Evolutionary conservation across 805 yeast species (phyloP), one percentile per base, ranked within the genome.

Genomic region (Cyberlindnera japonica): DNA sequence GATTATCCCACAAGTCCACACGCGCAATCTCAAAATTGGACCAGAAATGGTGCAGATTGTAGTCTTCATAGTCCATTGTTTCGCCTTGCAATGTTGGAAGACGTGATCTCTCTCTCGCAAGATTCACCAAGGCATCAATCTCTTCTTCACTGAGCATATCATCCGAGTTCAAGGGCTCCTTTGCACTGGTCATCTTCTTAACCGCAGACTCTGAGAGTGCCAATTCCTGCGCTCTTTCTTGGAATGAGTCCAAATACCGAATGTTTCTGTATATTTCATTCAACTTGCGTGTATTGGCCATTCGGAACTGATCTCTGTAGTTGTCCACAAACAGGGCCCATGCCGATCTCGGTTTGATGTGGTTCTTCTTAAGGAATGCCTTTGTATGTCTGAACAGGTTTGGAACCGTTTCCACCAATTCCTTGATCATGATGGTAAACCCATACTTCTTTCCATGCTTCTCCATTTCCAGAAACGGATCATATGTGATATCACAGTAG

Each of bases 21-120:
- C 85, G 67, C 4, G 96, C 96, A 51, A 91, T 89, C 61, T 90
- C 97, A 54, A 89, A 89, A 64, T 88, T 89, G 23, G 93, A 78
- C 96, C 96, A 88, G 62, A 89, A 89, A 63, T 89, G 96, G 53
- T 93, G 83, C 48, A 84, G 50, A 55, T 83, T 87, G 61, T 80
- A 89, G 45, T 77, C 81, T 51, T 81, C 81, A 20, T 76, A 71
- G 41, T 81, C 77, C 58, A 81, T 76, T 43, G 75, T 67, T 51
- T 86, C 89, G 30, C 75, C 76, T 43, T 55, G 58, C 17, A 59
- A 43, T 1, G 43, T n/a, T 0, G 60, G 60, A 12, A 68, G 45
- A 3, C 63, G 62, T 11, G 55, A 45, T 22, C 61, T 55, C 12
- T 57, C 57, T 5, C 75, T 65, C 6, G 57, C 53, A 38, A 67